Evolutionary conservation across 148 eudicot species (phyloP), one percentile per base, ranked within the genome.

Genomic region (Nepenthes gracilis): DNA sequence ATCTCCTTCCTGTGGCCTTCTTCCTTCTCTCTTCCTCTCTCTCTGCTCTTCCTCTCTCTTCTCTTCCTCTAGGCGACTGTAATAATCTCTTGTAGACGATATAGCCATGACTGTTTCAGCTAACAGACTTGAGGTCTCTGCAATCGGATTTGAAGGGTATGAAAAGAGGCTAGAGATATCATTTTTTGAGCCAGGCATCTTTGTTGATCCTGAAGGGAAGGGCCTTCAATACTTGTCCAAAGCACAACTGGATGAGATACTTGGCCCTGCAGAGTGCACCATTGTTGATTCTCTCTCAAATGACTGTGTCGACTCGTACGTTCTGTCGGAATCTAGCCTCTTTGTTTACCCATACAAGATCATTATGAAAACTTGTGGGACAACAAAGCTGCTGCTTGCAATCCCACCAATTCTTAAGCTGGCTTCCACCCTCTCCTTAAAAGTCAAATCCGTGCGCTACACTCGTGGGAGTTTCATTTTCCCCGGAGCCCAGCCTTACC

Each of bases 281-380:
- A 83, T 83, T 62, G 93, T 83, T 15, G 74, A 77, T 55, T 81
- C 86, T 1, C 64, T 86, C 40, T 67, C 80, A 1, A 83, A 86
- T 32, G 73, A 78, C 7, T 66, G 72, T n/a, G 74, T 86, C 5
- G 88, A 86, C 51, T 83, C 88, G 47, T 86, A 86, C 12, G 88
- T 86, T 37, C 70, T 86, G 1, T 86, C 93, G 33, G 93, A 86
- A 70, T 83, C 88, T 0, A 86, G 93, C 84, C 81, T 86, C 55
- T 86, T 86, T 65, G 81, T 86, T 9, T 81, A 81, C 64, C 63
- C 93, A 6, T 72, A 86, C 82, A 83, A 86, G 64, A 64, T 83
- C 13, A 83, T 86, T 38, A 70, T 86, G 74, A 86, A 86, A 63
- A 86, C 93, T 36, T 86, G 88, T 58, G 93, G 88, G 57, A 86